Conservation (phyloP, 2,329 filamentous ascomycete genomes). For the Tolypocladium cylindrosporum region DNA sequence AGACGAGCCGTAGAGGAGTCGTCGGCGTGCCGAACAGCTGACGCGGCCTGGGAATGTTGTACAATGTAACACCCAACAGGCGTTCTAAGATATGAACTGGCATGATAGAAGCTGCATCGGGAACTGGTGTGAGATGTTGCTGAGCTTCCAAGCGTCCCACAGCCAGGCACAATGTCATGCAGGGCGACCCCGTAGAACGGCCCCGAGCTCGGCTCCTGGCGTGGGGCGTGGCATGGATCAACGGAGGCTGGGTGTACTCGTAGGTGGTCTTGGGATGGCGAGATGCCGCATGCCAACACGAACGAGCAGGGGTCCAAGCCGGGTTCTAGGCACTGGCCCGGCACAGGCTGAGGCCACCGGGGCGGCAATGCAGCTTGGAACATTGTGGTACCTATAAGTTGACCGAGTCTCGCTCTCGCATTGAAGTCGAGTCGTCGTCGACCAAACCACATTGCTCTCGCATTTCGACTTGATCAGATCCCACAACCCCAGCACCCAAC, state of each 20-base stretch:
- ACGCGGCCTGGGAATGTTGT: neutral
- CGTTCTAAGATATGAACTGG: constrained; percentile 7
- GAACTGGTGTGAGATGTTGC: neutral
- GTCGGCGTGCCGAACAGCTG: neutral
- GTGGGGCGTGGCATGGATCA: neutral
- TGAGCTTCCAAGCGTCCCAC: neutral
- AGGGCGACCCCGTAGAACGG: neutral
- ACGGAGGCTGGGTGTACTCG: neutral
- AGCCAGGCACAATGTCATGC: neutral
- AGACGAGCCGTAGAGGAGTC: neutral
- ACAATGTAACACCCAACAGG: constrained; percentile 9
- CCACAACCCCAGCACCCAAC: neutral
- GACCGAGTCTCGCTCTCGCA: neutral
- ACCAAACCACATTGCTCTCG: neutral
- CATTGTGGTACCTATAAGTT: neutral
- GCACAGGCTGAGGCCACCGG: neutral
- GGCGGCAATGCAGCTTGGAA: neutral
- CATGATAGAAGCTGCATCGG: constrained; percentile 4
- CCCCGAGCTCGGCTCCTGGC: neutral
- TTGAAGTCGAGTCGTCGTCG: neutral
- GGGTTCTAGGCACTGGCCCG: neutral
- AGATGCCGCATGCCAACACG: neutral
- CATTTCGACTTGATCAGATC: neutral
- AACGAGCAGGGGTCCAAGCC: neutral
- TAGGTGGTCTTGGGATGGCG: too few relatives aligned